phyloP scores from a whole-genome alignment of 2,329 filamentous ascomycete genomes.

The Scedosporium boydii region DNA sequence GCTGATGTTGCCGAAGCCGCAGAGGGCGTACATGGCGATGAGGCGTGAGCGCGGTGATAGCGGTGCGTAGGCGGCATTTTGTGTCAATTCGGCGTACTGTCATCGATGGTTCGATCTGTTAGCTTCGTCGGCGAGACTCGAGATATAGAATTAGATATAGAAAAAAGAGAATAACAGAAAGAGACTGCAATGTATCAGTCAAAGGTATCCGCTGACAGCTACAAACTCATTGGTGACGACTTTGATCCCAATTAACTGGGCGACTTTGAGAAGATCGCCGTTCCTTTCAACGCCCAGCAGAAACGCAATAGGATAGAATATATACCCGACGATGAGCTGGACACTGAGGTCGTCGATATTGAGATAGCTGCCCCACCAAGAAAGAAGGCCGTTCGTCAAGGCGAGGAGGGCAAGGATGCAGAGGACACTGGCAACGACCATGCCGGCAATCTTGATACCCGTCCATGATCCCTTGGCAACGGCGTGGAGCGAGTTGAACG shows the following conservation, averaged over 20 bases:
- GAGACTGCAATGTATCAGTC: no score
- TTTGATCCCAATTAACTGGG: neutral
- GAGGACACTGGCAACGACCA: slow-evolving; percentile 62
- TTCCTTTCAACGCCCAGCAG: slow-evolving; percentile 53
- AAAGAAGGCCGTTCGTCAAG: slow-evolving; percentile 57
- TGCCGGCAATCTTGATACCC: slow-evolving; percentile 65
- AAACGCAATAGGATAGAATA: slow-evolving; percentile 65
- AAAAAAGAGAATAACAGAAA: neutral
- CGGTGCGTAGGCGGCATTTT: slow-evolving; percentile 29
- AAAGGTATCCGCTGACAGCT: neutral
- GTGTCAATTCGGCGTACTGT: slow-evolving; percentile 16
- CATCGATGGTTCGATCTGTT: slow-evolving; percentile 20
- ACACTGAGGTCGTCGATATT: slow-evolving; percentile 58
- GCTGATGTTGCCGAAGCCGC: slow-evolving; percentile 64
- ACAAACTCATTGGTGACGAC: neutral
- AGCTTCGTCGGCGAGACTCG: neutral
- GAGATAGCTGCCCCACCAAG: slow-evolving; percentile 65
- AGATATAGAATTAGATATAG: neutral
- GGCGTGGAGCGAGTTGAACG: slow-evolving; percentile 59
- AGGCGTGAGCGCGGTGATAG: slow-evolving; percentile 56
- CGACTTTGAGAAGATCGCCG: slow-evolving; percentile 14
- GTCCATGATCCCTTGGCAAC: slow-evolving; percentile 68
- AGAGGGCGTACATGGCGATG: slow-evolving; percentile 67
- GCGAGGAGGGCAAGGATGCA: slow-evolving; percentile 64
- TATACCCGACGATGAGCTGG: slow-evolving; percentile 59